Evolutionary conservation across 495 filamentous ascomycete genomes (phyloP).

Genomic region (Eremomyces bilateralis): DNA sequence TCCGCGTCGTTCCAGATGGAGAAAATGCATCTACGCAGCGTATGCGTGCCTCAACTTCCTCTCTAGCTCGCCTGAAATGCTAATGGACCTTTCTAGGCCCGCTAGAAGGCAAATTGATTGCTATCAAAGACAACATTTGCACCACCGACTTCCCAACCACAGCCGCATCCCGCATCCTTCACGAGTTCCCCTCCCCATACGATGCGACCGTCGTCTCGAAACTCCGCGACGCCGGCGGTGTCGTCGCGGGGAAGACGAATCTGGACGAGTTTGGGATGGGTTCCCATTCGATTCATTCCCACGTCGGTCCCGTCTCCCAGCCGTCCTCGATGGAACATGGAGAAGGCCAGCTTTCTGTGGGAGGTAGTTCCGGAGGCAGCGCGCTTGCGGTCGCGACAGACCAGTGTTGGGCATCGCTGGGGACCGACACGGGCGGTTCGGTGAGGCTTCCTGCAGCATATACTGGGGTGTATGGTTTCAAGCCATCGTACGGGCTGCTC

Average conservation of each 20-base stretch:
- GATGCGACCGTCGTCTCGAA: constrained; percentile 59
- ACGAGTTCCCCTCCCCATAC: constrained; percentile 51
- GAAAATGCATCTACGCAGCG: constrained; percentile 2
- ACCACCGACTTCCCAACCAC: constrained; percentile 49
- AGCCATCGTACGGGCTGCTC: constrained; percentile 70
- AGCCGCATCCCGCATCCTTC: constrained; percentile 58
- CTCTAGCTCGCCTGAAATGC: neutral
- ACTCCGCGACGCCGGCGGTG: constrained; percentile 40
- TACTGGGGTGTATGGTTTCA: constrained; percentile 71
- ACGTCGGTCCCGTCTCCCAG: constrained; percentile 43
- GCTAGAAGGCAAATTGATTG: constrained; percentile 35
- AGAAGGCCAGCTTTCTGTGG: constrained; percentile 33
- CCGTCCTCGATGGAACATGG: constrained; percentile 10
- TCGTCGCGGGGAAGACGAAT: constrained; percentile 63
- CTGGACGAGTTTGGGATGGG: constrained; percentile 99
- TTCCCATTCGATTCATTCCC: constrained; percentile 60
- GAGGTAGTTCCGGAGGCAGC: constrained; percentile 87
- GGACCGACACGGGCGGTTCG: constrained; percentile 88
- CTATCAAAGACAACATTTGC: constrained; percentile 83
- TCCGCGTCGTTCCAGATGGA: constrained; percentile 7
- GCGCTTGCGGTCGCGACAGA: constrained; percentile 60
- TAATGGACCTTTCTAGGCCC: neutral
- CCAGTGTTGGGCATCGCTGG: constrained; percentile 56
- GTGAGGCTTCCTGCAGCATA: constrained; percentile 85
- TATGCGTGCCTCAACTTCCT: neutral